These are phyloP conservation scores for Lactarius sp. DNA, from an alignment of 768 basidiomycete genomes.

Conservation along the genomic window DNA sequence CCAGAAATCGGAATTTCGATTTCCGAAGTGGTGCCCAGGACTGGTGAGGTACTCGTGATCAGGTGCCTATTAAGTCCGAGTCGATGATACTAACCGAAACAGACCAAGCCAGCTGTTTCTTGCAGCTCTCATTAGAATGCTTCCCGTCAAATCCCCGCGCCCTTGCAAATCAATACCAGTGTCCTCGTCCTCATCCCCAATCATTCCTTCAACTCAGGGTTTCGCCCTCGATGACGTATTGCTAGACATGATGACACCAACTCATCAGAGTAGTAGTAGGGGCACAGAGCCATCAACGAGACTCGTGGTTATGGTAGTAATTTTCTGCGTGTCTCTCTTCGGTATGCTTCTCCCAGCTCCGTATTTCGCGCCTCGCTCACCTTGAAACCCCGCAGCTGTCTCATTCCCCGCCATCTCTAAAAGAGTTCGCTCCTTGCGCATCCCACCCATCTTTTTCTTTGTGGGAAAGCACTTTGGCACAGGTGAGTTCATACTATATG, in stretches of 20 bases:
- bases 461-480: conserved; percentile 88
- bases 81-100: too few relatives aligned
- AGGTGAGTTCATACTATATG: conserved; percentile 1
- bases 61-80: neutral
- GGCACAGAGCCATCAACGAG: conserved; percentile 3
- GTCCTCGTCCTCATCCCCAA: neutral
- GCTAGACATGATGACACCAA: neutral
- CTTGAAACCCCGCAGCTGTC: conserved; percentile 42
- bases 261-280: neutral
- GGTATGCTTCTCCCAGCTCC: conserved; percentile 39
- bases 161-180: neutral
- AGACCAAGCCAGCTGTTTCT: too few relatives aligned
- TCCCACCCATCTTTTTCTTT: conserved; percentile 70
- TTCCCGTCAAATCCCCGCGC: neutral
- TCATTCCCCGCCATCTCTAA: conserved; percentile 68
- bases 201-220: neutral
- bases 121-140: neutral
- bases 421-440: conserved; percentile 46
- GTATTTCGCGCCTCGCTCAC: neutral
- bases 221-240: neutral
- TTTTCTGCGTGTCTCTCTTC: conserved; percentile 58
- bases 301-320: conserved; percentile 41
- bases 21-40: neutral
- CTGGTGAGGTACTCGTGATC: conserved; percentile 16
- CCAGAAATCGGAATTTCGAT: too few relatives aligned